A percentile compares a stretch with the other conserved stretches of the same genome.
Conservation (phyloP, 116 monocot genomes). For the Zostera marina region DNA sequence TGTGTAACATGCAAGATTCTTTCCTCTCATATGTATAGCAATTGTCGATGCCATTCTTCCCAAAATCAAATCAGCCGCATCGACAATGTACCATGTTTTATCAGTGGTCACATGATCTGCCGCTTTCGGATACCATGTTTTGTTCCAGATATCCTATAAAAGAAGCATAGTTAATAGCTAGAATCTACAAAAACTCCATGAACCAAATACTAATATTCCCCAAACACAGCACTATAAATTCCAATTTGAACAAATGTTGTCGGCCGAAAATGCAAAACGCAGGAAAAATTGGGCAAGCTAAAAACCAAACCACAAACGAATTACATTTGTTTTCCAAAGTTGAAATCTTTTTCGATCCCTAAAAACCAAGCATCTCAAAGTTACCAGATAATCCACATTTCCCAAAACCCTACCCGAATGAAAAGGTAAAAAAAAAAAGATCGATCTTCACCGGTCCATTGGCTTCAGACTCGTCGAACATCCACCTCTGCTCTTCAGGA, state of each 20-base stretch:
- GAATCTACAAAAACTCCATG: background rate
- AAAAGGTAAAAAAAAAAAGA: background rate
- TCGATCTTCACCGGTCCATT: conserved; percentile 49
- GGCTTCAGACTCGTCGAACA: conserved; percentile 76
- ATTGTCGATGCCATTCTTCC: conserved; percentile 74
- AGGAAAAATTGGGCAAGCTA: too few species aligned
- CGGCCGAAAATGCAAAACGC: too few species aligned
- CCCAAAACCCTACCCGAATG: background rate
- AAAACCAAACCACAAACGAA: too few species aligned
- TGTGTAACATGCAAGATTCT: conserved; percentile 72
- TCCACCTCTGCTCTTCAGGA: conserved; percentile 58
- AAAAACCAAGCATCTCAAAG: too few species aligned
- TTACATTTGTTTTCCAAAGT: too few species aligned
- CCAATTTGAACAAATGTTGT: too few species aligned
- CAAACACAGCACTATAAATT: background rate
- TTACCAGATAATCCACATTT: background rate
- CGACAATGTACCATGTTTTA: conserved; percentile 91
- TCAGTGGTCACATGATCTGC: conserved; percentile 69
- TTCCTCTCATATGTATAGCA: conserved; percentile 84
- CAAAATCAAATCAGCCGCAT: conserved; percentile 86
- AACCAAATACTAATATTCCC: background rate
- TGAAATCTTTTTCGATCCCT: too few species aligned
- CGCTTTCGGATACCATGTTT: conserved; percentile 93
- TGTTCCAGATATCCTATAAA: conserved; percentile 85
- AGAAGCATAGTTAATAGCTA: background rate